Evolutionary conservation across 2,329 filamentous ascomycete genomes (phyloP), one percentile per base, ranked within the genome.

Genomic region (Bipolaris bicolor): DNA sequence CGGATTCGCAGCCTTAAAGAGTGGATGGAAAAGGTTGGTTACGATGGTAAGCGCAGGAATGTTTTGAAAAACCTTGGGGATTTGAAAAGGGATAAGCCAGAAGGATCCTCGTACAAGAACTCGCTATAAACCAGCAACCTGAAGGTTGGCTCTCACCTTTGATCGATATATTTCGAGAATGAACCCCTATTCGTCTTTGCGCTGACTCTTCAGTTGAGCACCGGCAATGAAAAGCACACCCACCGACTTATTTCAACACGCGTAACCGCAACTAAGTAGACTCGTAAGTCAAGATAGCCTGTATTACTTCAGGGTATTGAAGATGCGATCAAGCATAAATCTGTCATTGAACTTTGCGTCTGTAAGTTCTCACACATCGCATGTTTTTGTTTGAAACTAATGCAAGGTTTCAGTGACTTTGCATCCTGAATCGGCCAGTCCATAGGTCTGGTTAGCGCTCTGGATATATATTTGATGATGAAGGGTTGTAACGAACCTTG

Each of bases 1-100:
- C 72, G 83, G 15, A 79, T 83, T 55, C 77, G 68, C 62, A 80
- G 34, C 36, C 11, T 22, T 13, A 18, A 40, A 26, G 34, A 49
- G 5, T 39, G 34, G 46, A 16, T 49, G 24, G 9, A 16, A 16
- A 45, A 45, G 24, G 24, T 40, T 18, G 16, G 16, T 22, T 40
- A 40, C 18, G 16, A 40, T 5, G 18, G 37, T 22, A 40, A 40
- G 37, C 18, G 16, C 16, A 22, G 37, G 18, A 13, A 10, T 22
- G 18, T 40, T 20, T 40, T 40, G 9, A 40, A 40, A 40, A 13
- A 13, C 5, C 16, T 40, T 40, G 10, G 3, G 22, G 37, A 40
- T 40, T 40, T 40, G 37, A 40, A 16, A 40, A 40, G 4, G 37
- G 37, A 40, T 40, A 40, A 22, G 18, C 9, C 6, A 16, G 13